Conservation (phyloP, 2,329 filamentous ascomycete genomes). For the Fusarium sp. region DNA sequence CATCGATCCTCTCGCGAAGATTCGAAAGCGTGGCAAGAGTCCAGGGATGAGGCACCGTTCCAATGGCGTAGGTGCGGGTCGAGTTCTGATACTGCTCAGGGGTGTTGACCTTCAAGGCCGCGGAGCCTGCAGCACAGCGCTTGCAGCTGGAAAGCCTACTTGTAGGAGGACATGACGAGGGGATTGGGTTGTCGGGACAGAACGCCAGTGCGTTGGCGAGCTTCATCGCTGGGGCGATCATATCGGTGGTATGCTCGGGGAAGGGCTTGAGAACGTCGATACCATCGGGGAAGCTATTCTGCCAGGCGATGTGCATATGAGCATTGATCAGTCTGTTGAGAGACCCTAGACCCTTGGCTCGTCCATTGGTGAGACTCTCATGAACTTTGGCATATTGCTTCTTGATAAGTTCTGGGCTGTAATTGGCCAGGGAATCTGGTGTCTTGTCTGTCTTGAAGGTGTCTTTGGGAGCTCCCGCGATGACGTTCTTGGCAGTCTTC, state of each 20-base stretch:
- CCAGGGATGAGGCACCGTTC: slow-evolving; percentile 91
- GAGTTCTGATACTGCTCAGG: slow-evolving; percentile 78
- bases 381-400: slow-evolving; percentile 76
- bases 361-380: slow-evolving; percentile 68
- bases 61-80: slow-evolving; percentile 81
- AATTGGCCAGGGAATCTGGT: slow-evolving; percentile 80
- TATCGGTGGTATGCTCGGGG: slow-evolving; percentile 77
- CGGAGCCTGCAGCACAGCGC: slow-evolving; percentile 73
- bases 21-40: slow-evolving; percentile 79
- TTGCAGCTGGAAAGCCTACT: slow-evolving; percentile 77
- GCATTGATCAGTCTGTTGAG: slow-evolving; percentile 83
- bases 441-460: slow-evolving; percentile 74
- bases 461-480: slow-evolving; percentile 69
- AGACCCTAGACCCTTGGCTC: slow-evolving; percentile 70
- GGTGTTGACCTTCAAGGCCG: slow-evolving; percentile 75
- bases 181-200: slow-evolving; percentile 80
- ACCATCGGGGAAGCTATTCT: slow-evolving; percentile 80
- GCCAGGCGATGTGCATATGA: slow-evolving; percentile 88
- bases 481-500: slow-evolving; percentile 71
- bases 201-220: slow-evolving; percentile 81
- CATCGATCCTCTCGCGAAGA: slow-evolving; percentile 70
- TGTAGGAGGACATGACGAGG: slow-evolving; percentile 81
- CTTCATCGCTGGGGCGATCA: slow-evolving; percentile 76
- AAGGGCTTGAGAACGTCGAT: slow-evolving; percentile 86
- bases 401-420: slow-evolving; percentile 72